Base-by-base conservation (phyloP, 345 rosid species). In the Aethionema arabicum region DNA sequence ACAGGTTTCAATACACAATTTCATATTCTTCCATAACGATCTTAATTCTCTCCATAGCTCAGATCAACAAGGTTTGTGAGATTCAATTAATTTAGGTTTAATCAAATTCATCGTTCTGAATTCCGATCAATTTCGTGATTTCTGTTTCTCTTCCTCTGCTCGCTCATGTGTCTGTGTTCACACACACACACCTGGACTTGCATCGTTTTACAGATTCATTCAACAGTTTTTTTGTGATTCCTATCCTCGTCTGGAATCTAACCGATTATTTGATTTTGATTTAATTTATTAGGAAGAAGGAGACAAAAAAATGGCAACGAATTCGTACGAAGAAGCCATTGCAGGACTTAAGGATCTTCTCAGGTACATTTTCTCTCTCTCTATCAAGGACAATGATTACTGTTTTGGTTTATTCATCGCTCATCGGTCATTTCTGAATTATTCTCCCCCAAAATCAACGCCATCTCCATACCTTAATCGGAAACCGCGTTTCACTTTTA, bases 321-420 rank as follows among this genome's bases (percentile, higher is more conserved):
- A 80, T 4, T 68, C 69, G 30, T 95, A 82, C 85, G 82, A 90
- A 68, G 77, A 78, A 6, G 99, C 96, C 76, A 77, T 90, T 54
- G 87, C 81, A 29, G 91, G 72, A 70, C 83, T 95, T 31, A 71
- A 80, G 39, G 80, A 86, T 80, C 91, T 95, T 63, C 84, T 93
- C 79, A 82, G 95, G 97, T 91, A 80, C 64, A 11, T 16, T 10
- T 11, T 5, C 32, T 49, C 29, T 55, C 11, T 36, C 47, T 70
- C 41, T 65, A 55, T 40, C 12, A 15, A 46, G 36, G 12, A 33
- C 54, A 46, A 58, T 65, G 2, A 4, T 9, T 6, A 36, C 39
- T 45, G 48, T 44, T 41, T 57, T 66, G 29, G 63, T 33, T 33
- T 41, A 38, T 59, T 55, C 37, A 5, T 21, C 2, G 16, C 4